Evolutionary conservation across 306 rosid species (phyloP).

Genomic region (Delonix regia): DNA sequence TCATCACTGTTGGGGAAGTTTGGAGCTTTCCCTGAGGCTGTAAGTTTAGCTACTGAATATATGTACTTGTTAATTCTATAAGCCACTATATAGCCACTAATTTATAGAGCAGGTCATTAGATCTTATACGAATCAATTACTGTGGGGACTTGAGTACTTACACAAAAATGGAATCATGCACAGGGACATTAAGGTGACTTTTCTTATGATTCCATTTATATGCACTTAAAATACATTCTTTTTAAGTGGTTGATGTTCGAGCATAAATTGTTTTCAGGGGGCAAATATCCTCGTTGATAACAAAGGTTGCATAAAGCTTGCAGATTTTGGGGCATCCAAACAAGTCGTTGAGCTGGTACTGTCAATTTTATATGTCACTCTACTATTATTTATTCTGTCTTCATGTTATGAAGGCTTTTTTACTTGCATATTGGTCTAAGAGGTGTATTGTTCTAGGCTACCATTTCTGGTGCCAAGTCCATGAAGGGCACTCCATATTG

Average conservation of each 20-base stretch:
- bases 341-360: slow-evolving; percentile 98
- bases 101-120: slow-evolving; percentile 76
- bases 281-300: slow-evolving; percentile 99
- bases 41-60: slow-evolving; percentile 54
- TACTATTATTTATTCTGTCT: slow-evolving; percentile 18
- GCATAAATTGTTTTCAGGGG: slow-evolving; percentile 66
- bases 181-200: slow-evolving; percentile 90
- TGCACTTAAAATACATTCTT: slow-evolving; percentile 21
- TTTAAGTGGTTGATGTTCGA: slow-evolving; percentile 28
- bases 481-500: slow-evolving; percentile 99
- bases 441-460: slow-evolving; percentile 66
- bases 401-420: slow-evolving; percentile 28
- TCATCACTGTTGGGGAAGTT: slow-evolving; percentile 97
- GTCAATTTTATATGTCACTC: slow-evolving; percentile 26
- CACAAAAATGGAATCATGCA: slow-evolving; percentile 98
- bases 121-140: slow-evolving; percentile 85
- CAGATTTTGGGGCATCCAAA: slow-evolving; percentile 99
- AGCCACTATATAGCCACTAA: slow-evolving; percentile 30
- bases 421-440: slow-evolving; percentile 36
- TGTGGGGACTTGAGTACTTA: slow-evolving; percentile 89
- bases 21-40: slow-evolving; percentile 98
- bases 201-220: slow-evolving; percentile 20
- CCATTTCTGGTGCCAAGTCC: slow-evolving; percentile 97
- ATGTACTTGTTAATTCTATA: slow-evolving; percentile 21
- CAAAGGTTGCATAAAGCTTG: slow-evolving; percentile 97